Base-by-base conservation (phyloP, 1,139 yeast species). In the Geotrichum klebahnii region DNA sequence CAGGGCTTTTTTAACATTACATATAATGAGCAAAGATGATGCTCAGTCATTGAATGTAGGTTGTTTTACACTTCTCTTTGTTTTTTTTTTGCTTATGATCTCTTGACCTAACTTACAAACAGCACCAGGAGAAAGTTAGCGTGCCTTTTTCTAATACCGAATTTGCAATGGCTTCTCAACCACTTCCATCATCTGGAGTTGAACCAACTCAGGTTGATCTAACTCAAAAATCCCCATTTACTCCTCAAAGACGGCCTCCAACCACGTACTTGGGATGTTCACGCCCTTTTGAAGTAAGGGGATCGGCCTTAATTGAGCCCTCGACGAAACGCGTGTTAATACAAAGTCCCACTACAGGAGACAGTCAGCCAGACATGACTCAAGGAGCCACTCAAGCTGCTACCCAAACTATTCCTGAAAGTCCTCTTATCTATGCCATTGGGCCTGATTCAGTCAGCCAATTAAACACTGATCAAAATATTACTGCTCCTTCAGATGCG, bases 201-300 rank as follows among this genome's bases (percentile, higher is more conserved):
- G 51, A 12, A 48, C 40, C 36, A 33, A 48, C 35, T 26, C 51
- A 48, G 28, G 51, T 47, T 5, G 51, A 48, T 22, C 44, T 48
- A 3, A 48, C 51, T 26, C 51, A 48, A 33, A 43, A 42, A 19
- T 26, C 29, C 10, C 29, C 29, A 6, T 26, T 26, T 10, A 26
- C 29, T 26, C 29, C 29, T 26, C 10, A 8, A 12, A 19, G 9
- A 12, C n/a, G 22, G 28, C 26, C 40, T 22, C 29, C 29, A 9
- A 36, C 5, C 8, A 10, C 10, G 6, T 26, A 26, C 10, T 8
- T 10, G 10, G 29, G 10, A 8, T 8, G 9, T 26, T 26, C 29
- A 10, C 29, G 36, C 4, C 44, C 44, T 16, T 40, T 40, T 29
- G 16, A 8, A 4, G 44, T 29, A 8, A 40, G 17, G n/a, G 44